phyloP scores from a whole-genome alignment of 306 rosid species.

The Lathyrus oleraceus region DNA sequence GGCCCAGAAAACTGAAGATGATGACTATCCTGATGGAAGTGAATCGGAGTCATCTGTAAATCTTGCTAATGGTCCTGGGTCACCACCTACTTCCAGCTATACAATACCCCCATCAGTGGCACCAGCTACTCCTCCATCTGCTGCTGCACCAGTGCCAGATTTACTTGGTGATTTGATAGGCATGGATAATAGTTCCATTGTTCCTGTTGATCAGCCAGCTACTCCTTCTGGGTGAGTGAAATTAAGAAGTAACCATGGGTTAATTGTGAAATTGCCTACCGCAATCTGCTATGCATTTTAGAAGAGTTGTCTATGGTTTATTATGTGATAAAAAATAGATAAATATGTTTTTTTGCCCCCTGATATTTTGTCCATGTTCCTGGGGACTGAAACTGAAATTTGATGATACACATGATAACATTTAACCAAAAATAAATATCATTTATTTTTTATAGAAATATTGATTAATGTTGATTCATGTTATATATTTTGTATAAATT shows the following conservation, averaged over 20 bases:
- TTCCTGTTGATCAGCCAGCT: conserved; percentile 75
- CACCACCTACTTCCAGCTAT: conserved; percentile 63
- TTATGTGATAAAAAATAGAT: conserved; percentile 2
- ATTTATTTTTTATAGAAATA: conserved; percentile 6
- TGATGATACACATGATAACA: neutral
- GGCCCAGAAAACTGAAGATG: conserved; percentile 77
- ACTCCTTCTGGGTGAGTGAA: conserved; percentile 76
- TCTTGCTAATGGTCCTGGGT: conserved; percentile 56
- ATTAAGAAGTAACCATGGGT: conserved; percentile 6
- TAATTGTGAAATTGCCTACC: conserved; percentile 22
- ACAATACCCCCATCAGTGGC: conserved; percentile 49
- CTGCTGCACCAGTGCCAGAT: conserved; percentile 73
- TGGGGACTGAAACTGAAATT: neutral
- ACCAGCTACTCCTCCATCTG: conserved; percentile 55
- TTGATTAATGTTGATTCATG: conserved; percentile 1
- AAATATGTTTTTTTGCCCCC: neutral
- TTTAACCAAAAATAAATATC: neutral
- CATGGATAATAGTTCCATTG: conserved; percentile 75
- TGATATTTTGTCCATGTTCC: neutral
- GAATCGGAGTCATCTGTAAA: conserved; percentile 75
- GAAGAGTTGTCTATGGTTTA: conserved; percentile 15
- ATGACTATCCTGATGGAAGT: conserved; percentile 84
- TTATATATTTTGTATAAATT: neutral
- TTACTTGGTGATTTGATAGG: conserved; percentile 95
- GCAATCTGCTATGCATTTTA: conserved; percentile 24